These are phyloP conservation scores for Colletotrichum sp. DNA, from an alignment of 2,329 filamentous ascomycete genomes.

Conservation along the genomic window DNA sequence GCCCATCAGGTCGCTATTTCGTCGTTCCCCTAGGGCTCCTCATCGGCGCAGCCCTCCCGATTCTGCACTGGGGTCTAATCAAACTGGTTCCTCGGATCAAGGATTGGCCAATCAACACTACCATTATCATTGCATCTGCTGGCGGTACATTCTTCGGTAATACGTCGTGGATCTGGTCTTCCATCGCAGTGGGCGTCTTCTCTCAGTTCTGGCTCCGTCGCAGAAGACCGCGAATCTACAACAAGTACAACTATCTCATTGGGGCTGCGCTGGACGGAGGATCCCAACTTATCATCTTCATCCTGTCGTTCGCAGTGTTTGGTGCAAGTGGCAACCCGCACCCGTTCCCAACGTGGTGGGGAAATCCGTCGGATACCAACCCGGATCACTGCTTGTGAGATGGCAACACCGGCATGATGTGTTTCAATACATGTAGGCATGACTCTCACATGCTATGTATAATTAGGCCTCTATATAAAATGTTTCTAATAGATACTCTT, in stretches of 20 bases:
- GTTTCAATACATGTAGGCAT: not conserved
- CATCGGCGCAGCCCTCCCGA: constrained; percentile 45
- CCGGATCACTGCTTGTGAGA: constrained; percentile 20
- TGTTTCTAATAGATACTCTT: not conserved
- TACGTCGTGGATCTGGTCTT: constrained; percentile 37
- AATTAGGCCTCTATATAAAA: not conserved
- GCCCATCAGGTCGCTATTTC: constrained; percentile 38
- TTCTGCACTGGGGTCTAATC: constrained; percentile 35
- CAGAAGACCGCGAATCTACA: constrained; percentile 26
- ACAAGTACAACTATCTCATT: constrained; percentile 32
- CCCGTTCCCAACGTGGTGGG: constrained; percentile 26
- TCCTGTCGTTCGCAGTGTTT: constrained; percentile 29
- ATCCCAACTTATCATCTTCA: constrained; percentile 29
- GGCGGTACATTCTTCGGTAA: constrained; percentile 44
- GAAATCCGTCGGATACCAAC: constrained; percentile 18
- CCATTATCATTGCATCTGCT: constrained; percentile 45
- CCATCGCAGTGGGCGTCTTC: constrained; percentile 37
- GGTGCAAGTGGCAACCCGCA: constrained; percentile 25
- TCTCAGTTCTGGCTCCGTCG: constrained; percentile 30
- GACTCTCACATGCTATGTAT: not conserved
- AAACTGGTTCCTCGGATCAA: constrained; percentile 27
- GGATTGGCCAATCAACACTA: constrained; percentile 38
- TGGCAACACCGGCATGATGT: not conserved
- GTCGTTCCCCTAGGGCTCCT: constrained; percentile 43
- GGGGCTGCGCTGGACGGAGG: constrained; percentile 32